Base-by-base conservation (phyloP, 371 early-diverging fungal species). In the Mortierella sp. region DNA sequence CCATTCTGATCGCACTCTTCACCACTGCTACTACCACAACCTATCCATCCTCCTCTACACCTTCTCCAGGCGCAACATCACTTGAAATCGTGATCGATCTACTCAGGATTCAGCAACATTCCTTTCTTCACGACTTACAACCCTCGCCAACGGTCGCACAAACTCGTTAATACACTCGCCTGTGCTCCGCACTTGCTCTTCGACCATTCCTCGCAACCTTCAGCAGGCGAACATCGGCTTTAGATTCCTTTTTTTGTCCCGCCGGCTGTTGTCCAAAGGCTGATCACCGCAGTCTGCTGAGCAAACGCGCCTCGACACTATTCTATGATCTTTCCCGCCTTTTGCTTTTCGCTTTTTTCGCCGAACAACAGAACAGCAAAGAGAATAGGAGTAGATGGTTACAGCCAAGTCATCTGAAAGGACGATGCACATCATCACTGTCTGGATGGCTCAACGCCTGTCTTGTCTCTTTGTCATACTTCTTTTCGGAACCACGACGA, bases 391-490 rank as follows among this genome's bases (percentile, higher is more conserved):
- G 52, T 28, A 7, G 31, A 31, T 51, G 10, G 8, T 18, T n/a
- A 23, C 18, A 34, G 16, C 26, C 39, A 41, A 19, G 34, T 38
- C 19, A 19, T 49, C 47, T 24, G 45, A 19, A 38, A 53, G 34
- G 48, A 31, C 31, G 30, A 64, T 64, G 61, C 60, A 24, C 23
- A 31, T 39, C n/a, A 28, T 64, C 59, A 54, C 64, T 59, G 42
- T n/a, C 47, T 28, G 39, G 61, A 23, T 39, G 28, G 42, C 38
- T 19, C 53, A 42, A 30, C 50, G 31, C 39, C 41, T 71, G 46
- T 48, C 46, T 57, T 61, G 55, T 24, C 47, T 66, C n/a, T 24
- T 69, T 18, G 38, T 64, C 61, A 53, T 64, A 26, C 52, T 69
- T 45, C 41, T 51, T 34, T 54, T 55, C 27, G 45, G 54, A 19